phyloP scores from a whole-genome alignment of 73 alveolate species.

The Uronychia setigera region DNA sequence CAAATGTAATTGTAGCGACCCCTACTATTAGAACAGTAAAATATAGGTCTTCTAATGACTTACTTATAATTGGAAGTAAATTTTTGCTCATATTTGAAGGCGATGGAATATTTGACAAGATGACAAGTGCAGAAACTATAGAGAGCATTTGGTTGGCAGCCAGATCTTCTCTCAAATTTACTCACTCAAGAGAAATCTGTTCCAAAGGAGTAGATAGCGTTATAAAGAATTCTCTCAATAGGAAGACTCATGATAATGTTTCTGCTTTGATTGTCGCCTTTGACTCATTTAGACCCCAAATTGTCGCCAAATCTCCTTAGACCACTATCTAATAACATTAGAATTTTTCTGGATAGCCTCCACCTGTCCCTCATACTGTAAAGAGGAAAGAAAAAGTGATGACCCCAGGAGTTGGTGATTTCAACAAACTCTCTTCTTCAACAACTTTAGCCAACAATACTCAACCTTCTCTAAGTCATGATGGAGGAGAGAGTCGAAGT shows the following conservation, averaged over 20 bases:
- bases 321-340: background rate
- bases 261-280: conserved; percentile 59
- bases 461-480: no score
- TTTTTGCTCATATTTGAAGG: background rate
- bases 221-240: conserved; percentile 28
- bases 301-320: background rate
- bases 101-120: conserved; percentile 46
- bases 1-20: conserved; percentile 70
- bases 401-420: no score
- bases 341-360: no score
- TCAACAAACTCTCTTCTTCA: no score
- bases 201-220: conserved; percentile 38
- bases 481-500: background rate
- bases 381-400: no score
- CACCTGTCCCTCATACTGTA: no score
- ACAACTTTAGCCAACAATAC: no score
- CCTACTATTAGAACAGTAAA: conserved; percentile 72
- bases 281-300: conserved; percentile 2
- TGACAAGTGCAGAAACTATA: conserved; percentile 24
- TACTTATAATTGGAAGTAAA: conserved; percentile 27
- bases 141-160: conserved; percentile 37
- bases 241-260: conserved; percentile 53
- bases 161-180: background rate
- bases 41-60: conserved; percentile 22
- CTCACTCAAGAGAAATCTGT: background rate